Conservation (phyloP, 202 grass and related monocot genomes). For the Panicum virgatum region DNA sequence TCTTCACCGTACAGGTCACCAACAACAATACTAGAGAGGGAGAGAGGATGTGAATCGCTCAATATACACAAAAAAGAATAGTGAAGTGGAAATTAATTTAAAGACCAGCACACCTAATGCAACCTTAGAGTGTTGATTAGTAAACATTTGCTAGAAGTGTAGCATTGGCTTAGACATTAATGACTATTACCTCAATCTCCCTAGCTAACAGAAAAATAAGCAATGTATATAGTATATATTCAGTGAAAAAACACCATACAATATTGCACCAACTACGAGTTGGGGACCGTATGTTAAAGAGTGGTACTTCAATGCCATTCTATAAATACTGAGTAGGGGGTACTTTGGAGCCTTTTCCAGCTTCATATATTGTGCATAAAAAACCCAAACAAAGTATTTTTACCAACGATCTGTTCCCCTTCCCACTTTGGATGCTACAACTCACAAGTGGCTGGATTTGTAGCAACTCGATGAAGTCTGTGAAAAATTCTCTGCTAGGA, state of each 20-base stretch:
- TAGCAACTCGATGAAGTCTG: not conserved
- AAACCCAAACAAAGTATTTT: not conserved
- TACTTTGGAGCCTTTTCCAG: not conserved
- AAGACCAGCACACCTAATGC: not conserved
- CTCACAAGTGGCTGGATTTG: not conserved
- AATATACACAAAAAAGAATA: not conserved
- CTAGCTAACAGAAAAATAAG: slow-evolving; percentile 12
- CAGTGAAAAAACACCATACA: slow-evolving; percentile 6
- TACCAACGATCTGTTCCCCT: not conserved
- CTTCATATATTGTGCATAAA: not conserved
- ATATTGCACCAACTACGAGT: not conserved
- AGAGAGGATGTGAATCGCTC: not conserved
- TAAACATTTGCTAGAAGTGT: not conserved
- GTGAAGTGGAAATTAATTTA: not conserved
- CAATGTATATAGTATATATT: not conserved
- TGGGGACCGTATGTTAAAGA: not conserved
- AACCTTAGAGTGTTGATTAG: not conserved
- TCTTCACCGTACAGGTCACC: not conserved
- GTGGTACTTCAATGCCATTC: not conserved
- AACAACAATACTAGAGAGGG: not conserved
- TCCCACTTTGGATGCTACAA: not conserved
- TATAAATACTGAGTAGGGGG: not conserved
- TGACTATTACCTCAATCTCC: not conserved
- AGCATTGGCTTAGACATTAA: not conserved
- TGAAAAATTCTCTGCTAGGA: not conserved